These are phyloP conservation scores for Aspergillus fijiensis DNA, from an alignment of 2,329 filamentous ascomycete species.

Conservation along the genomic window DNA sequence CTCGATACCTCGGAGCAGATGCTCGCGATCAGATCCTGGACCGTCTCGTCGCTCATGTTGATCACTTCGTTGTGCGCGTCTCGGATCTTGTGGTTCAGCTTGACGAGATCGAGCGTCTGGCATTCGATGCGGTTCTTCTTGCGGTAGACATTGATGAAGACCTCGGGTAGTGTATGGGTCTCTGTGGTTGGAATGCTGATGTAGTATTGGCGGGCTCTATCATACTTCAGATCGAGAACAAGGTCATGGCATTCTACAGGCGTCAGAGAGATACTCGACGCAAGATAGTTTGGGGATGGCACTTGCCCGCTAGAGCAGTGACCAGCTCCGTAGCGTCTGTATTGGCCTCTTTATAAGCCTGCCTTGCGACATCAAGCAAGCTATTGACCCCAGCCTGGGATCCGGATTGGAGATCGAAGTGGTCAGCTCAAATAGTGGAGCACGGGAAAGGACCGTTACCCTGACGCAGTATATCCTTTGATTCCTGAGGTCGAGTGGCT, in stretches of 20 bases:
- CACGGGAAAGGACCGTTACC: slow-evolving; percentile 40
- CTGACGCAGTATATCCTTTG: slow-evolving; percentile 89
- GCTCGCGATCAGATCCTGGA: slow-evolving; percentile 69
- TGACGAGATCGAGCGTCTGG: slow-evolving; percentile 79
- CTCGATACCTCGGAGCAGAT: slow-evolving; percentile 69
- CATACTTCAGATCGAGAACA: slow-evolving; percentile 68
- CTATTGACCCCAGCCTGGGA: slow-evolving; percentile 73
- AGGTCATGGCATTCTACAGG: slow-evolving; percentile 58
- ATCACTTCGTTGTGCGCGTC: slow-evolving; percentile 83
- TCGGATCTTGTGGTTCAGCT: slow-evolving; percentile 73
- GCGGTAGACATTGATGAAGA: slow-evolving; percentile 74
- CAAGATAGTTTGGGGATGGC: no score
- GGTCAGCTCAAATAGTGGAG: not conserved
- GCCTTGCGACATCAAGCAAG: slow-evolving; percentile 81
- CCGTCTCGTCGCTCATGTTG: slow-evolving; percentile 73
- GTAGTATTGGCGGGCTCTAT: slow-evolving; percentile 76
- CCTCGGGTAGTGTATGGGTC: slow-evolving; percentile 62
- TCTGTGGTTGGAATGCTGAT: slow-evolving; percentile 65
- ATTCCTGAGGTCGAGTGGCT: slow-evolving; percentile 81
- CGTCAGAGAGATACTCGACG: slow-evolving; percentile 19
- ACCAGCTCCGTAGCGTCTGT: slow-evolving; percentile 74
- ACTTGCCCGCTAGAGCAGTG: slow-evolving; percentile 62
- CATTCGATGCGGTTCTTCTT: slow-evolving; percentile 80
- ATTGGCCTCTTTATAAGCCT: slow-evolving; percentile 85
- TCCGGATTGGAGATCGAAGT: slow-evolving; percentile 19